These are phyloP conservation scores for Ascochyta lentis DNA, from an alignment of 2,329 filamentous ascomycete genomes.

Conservation along the genomic window DNA sequence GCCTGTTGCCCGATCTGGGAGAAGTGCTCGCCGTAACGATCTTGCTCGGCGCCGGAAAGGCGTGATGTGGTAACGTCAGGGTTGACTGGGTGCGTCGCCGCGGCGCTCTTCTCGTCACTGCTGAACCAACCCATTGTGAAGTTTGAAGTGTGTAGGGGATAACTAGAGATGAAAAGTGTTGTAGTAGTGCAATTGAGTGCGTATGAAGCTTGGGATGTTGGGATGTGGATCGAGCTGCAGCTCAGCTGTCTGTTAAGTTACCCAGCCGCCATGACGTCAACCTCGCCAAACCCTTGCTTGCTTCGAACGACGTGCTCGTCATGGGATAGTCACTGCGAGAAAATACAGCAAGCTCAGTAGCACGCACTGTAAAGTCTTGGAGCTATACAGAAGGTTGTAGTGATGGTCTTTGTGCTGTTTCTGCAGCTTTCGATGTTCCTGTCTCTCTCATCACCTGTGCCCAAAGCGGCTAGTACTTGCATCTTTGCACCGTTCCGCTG, in stretches of 20 bases:
- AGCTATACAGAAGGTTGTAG: no score
- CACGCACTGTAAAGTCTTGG: neutral
- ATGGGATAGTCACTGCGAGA: constrained; percentile 10
- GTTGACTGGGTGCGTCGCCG: constrained; percentile 29
- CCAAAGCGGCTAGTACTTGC: neutral
- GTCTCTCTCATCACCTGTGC: neutral
- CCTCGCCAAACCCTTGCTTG: constrained; percentile 12
- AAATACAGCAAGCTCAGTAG: neutral
- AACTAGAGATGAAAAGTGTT: neutral
- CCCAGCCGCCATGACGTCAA: constrained; percentile 11
- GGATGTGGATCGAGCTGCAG: constrained; percentile 3
- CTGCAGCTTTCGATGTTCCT: neutral
- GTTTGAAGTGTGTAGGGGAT: constrained; percentile 1
- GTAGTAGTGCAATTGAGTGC: neutral
- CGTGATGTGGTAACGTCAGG: constrained; percentile 31
- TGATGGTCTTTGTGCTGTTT: neutral
- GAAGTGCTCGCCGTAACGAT: constrained; percentile 41
- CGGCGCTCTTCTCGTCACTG: constrained; percentile 29
- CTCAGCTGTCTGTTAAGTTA: constrained; percentile 6
- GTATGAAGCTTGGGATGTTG: neutral
- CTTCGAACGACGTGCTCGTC: constrained; percentile 9
- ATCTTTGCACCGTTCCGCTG: neutral
- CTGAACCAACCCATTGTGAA: constrained; percentile 37
- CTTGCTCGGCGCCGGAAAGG: constrained; percentile 44
- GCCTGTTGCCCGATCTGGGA: constrained; percentile 28